Conservation (phyloP, 2,329 filamentous ascomycete species). For the Leptodontidium sp. region DNA sequence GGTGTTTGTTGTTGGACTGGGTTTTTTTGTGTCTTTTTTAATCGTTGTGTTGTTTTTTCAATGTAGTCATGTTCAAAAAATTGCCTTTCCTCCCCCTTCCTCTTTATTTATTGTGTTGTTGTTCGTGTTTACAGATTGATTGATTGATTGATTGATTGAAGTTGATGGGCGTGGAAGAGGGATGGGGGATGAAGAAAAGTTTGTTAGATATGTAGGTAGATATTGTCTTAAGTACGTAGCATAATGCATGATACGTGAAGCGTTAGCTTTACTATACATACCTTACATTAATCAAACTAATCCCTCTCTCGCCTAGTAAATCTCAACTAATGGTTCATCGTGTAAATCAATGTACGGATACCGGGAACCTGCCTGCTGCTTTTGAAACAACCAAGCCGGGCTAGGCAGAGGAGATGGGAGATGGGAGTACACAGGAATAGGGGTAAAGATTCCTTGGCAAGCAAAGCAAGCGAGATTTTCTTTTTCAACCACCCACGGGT, state of each 20-base stretch:
- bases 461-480: too few relatives aligned
- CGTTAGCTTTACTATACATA: neutral
- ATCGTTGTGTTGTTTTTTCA: slow-evolving; percentile 11
- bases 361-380: too few relatives aligned
- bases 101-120: neutral
- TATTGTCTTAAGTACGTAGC: neutral
- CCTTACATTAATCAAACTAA: slow-evolving; percentile 21
- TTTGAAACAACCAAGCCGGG: too few relatives aligned
- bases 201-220: slow-evolving; percentile 25
- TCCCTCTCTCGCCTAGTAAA: neutral
- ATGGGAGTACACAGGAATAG: too few relatives aligned
- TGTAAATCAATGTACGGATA: too few relatives aligned
- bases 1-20: too few relatives aligned
- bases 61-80: slow-evolving; percentile 17
- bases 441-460: neutral
- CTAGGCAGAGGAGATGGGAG: too few relatives aligned
- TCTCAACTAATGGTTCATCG: neutral
- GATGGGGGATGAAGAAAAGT: neutral
- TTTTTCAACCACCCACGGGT: too few relatives aligned
- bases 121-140: neutral
- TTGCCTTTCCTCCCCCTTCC: neutral
- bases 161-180: too few relatives aligned
- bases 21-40: neutral
- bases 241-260: neutral
- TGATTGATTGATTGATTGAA: neutral